Percentiles rank a stretch among this genome's conserved stretches.
Evolutionary conservation across 441 rosid species (phyloP).

Genomic region (Populus hybrid): DNA sequence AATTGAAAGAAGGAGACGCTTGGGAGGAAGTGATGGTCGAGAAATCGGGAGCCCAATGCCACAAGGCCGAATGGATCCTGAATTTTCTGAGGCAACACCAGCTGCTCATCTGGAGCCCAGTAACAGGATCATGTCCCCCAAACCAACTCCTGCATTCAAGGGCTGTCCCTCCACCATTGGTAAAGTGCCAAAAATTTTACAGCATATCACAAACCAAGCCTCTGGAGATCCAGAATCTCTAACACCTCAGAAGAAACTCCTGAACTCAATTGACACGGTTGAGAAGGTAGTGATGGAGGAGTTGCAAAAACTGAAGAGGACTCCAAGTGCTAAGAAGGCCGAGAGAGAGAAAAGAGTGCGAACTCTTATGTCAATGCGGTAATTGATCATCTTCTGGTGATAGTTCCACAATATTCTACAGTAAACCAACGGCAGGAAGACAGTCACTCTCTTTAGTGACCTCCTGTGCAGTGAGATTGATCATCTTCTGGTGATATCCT

Average conservation of each 20-base stretch:
- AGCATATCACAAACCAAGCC: conserved; percentile 37
- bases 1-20: too few relatives aligned
- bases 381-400: conserved; percentile 24
- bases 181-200: conserved; percentile 54
- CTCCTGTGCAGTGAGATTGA: conserved; percentile 15
- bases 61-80: conserved; percentile 25
- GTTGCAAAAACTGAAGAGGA: conserved; percentile 48
- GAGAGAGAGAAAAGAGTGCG: too few relatives aligned
- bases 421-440: neutral
- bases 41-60: conserved; percentile 26
- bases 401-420: neutral
- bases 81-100: conserved; percentile 26
- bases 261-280: conserved; percentile 69
- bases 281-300: conserved; percentile 73
- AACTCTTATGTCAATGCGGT: conserved; percentile 78
- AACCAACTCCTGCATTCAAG: conserved; percentile 36
- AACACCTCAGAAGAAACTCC: conserved; percentile 81
- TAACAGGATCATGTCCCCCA: conserved; percentile 36
- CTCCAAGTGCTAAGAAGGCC: too few relatives aligned
- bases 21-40: too few relatives aligned
- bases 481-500: neutral
- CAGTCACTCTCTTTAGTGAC: neutral
- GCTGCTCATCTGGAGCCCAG: conserved; percentile 39
- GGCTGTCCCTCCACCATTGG: conserved; percentile 40
- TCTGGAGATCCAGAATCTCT: conserved; percentile 46